phyloP scores from a whole-genome alignment of 495 filamentous ascomycete species.

The Trichoderma virens region DNA sequence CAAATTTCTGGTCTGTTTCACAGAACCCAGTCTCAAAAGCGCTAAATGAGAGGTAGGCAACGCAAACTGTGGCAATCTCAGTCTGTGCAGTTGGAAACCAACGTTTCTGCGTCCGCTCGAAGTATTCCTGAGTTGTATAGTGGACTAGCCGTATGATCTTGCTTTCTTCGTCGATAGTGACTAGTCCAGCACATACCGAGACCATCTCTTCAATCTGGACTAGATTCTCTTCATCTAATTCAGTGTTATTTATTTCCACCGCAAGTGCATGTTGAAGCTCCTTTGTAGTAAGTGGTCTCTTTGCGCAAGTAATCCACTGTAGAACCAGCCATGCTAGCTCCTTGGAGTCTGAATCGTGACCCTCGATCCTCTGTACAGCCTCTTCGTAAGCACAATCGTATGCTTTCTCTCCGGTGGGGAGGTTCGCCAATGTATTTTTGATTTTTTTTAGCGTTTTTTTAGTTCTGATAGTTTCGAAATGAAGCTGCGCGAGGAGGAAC shows the following conservation, averaged over 20 bases:
- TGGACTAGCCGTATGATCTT: conserved; percentile 45
- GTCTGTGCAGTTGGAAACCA: conserved; percentile 30
- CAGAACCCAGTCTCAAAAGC: no score
- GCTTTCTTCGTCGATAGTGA: conserved; percentile 40
- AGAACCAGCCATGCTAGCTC: conserved; percentile 32
- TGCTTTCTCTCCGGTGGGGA: conserved; percentile 21
- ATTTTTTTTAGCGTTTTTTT: conserved; percentile 27
- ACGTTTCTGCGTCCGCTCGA: conserved; percentile 26
- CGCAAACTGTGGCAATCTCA: conserved; percentile 31
- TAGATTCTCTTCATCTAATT: conserved; percentile 34
- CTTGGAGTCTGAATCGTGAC: conserved; percentile 21
- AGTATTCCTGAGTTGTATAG: conserved; percentile 48
- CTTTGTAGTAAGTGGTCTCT: conserved; percentile 27
- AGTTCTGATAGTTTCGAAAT: conserved; percentile 36
- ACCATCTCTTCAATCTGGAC: conserved; percentile 29
- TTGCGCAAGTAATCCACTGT: conserved; percentile 37
- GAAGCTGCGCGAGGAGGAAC: conserved; percentile 47
- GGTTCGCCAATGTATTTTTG: conserved; percentile 24
- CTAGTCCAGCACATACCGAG: conserved; percentile 45
- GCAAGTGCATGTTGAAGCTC: conserved; percentile 45
- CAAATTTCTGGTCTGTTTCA: no score
- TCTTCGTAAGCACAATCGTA: conserved; percentile 33
- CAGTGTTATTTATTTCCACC: conserved; percentile 20
- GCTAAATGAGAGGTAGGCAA: conserved; percentile 41
- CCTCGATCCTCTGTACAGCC: conserved; percentile 37